A percentile compares a stretch with the other conserved stretches of the same genome.
Conservation (phyloP, 495 filamentous ascomycete genomes). For the Penicillium parvum region DNA sequence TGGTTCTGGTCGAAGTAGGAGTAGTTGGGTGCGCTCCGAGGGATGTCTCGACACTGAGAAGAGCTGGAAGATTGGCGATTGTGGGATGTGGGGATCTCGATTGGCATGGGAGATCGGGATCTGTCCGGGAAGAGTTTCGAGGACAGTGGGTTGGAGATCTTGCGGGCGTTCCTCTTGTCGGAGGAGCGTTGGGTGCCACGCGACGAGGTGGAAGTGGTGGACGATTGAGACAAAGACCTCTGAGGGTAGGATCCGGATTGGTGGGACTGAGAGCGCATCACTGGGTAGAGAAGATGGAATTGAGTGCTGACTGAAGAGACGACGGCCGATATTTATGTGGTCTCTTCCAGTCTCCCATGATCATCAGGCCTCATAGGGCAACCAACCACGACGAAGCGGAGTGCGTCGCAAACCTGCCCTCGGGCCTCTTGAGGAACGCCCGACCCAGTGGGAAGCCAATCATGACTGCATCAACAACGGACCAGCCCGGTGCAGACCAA, state of each 20-base stretch:
- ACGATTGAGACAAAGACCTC: constrained; percentile 24
- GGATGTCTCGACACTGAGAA: constrained; percentile 19
- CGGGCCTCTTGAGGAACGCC: constrained; percentile 3
- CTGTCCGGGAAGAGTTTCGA: constrained; percentile 15
- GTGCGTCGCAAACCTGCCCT: constrained; percentile 3
- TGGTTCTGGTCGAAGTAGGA: constrained; percentile 19
- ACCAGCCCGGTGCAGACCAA: constrained; percentile 12
- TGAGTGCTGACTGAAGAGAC: constrained; percentile 1
- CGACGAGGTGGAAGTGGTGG: constrained; percentile 21
- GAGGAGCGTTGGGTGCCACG: constrained; percentile 14
- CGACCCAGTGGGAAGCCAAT: constrained; percentile 4
- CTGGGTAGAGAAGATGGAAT: constrained; percentile 2
- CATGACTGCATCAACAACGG: constrained; percentile 2
- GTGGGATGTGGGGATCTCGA: constrained; percentile 12
- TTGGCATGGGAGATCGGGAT: constrained; percentile 19
- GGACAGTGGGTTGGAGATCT: constrained; percentile 9
- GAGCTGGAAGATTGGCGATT: constrained; percentile 10
- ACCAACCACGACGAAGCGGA: constrained; percentile 20
- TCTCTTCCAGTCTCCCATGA: constrained; percentile 1
- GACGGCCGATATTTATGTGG: constrained; percentile 13
- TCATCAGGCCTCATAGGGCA: constrained; percentile 23
- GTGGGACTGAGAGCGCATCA: constrained; percentile 22
- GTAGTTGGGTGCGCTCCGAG: constrained; percentile 13
- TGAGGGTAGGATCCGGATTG: constrained; percentile 11
- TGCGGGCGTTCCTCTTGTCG: constrained; percentile 12